Percentiles rank a stretch among this genome's conserved stretches.
Evolutionary conservation across 208 protist species (phyloP).

Genomic region (Naegleria fowleri): DNA sequence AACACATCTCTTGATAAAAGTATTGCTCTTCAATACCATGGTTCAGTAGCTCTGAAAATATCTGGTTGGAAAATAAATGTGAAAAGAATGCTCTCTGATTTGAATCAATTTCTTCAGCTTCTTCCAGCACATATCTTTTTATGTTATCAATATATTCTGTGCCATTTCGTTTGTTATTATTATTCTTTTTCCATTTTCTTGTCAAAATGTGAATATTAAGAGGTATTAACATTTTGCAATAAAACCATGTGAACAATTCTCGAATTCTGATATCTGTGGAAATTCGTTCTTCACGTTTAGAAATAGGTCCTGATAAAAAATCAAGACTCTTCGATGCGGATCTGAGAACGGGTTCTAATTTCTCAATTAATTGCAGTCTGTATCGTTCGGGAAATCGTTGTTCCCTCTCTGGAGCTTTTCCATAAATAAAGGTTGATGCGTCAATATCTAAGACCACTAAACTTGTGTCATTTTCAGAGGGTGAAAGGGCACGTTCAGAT

Average conservation of each 20-base stretch:
- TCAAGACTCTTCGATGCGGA: not conserved
- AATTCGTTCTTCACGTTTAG: not conserved
- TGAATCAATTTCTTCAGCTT: not conserved
- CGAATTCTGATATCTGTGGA: not conserved
- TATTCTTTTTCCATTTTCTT: not conserved
- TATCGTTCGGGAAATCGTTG: not conserved
- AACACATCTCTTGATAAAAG: not conserved
- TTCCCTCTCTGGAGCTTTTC: not conserved
- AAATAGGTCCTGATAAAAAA: not conserved
- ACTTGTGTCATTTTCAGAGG: not conserved
- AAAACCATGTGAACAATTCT: not conserved
- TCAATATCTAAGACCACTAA: not conserved
- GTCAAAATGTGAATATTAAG: not conserved
- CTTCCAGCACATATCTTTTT: not conserved
- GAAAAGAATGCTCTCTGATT: not conserved
- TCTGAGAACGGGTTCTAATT: not conserved
- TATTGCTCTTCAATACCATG: not conserved
- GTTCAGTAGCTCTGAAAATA: not conserved
- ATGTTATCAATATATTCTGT: not conserved
- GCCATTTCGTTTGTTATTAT: not conserved
- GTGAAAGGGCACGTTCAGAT: not conserved
- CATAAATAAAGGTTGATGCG: not conserved
- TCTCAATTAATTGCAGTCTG: not conserved
- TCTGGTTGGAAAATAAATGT: not conserved
- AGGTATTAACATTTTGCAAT: not conserved